These are phyloP conservation scores for Onygena corvina DNA, from an alignment of 2,329 filamentous ascomycete genomes.

Conservation along the genomic window DNA sequence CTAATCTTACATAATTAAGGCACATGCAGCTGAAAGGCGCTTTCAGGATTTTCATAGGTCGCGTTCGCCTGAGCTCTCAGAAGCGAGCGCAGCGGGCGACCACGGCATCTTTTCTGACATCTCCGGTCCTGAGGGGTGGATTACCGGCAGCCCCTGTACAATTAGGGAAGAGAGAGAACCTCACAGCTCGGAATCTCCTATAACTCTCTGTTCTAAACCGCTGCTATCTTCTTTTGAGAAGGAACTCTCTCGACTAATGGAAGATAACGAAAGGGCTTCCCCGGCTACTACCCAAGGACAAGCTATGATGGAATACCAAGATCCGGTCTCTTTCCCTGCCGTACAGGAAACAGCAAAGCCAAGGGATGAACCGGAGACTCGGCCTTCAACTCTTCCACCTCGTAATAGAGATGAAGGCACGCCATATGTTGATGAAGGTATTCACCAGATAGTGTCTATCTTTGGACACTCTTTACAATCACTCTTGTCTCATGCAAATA, in stretches of 20 bases:
- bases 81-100: neutral
- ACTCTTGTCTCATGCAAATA: conserved; percentile 26
- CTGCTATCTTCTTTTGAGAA: conserved; percentile 31
- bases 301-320: neutral
- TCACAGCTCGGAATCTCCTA: conserved; percentile 14
- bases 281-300: conserved; percentile 12
- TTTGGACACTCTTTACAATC: conserved; percentile 26
- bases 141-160: too few relatives aligned
- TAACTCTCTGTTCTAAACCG: conserved; percentile 20
- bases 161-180: conserved; percentile 12
- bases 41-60: neutral
- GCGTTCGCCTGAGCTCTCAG: neutral
- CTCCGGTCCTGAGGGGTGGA: too few relatives aligned
- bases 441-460: conserved; percentile 20
- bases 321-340: neutral
- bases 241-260: conserved; percentile 29
- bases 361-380: neutral
- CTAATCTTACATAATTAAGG: neutral
- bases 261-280: conserved; percentile 1
- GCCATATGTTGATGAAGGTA: conserved; percentile 9
- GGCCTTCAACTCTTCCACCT: neutral
- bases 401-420: neutral
- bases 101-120: conserved; percentile 8
- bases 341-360: conserved; percentile 9
- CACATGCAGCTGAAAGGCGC: neutral